Base-by-base conservation (phyloP, 768 basidiomycete species). In the Mycena albidolilacea region DNA sequence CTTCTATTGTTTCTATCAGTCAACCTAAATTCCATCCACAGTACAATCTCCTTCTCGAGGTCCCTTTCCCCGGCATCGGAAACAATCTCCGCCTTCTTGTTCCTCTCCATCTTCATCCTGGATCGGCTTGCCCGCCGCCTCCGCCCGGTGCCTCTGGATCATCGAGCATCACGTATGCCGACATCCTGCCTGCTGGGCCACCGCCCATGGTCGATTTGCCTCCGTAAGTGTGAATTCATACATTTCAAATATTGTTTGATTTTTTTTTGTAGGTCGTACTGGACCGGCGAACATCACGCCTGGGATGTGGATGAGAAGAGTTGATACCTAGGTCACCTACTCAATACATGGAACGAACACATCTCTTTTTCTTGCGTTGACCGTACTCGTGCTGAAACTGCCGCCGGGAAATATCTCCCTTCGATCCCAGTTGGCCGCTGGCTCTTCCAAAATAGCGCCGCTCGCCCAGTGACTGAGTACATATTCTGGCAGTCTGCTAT, bases 201-300 rank as follows among this genome's bases (percentile, higher is more conserved):
- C 69, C 64, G 44, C 68, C 68, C 19, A 67, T 75, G 69, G 43
- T 64, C 15, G 73, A 75, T 30, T 59, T 75, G 43, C 73, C 73
- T 43, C 73, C 70, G 73, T 71, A 46, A 52, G 64, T 2, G 3
- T 15, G 8, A 5, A 14, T 37, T 15, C n/a, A 3, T 23, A 0
- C 23, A 17, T n/a, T 12, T 1, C 7, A 17, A 10, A 38, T 54
- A 11, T 23, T 60, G 12, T 15, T 30, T 43, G 50, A 41, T 50
- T 19, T 50, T 7, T n/a, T 37, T 43, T 23, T 21, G 1, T 54
- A 71, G 70, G 0, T 30, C 70, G 0, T 71, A 71, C 19, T 67
- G 70, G 70, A 30, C 64, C 1, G 70, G 65, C 0, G 64, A 54
- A 12, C 58, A 67, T 15, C 64, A 71, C 55, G 41, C 4, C 5